A percentile compares a stretch with the other conserved stretches of the same genome.
phyloP scores from a whole-genome alignment of 306 rosid species.

The Macrotyloma uniflorum region DNA sequence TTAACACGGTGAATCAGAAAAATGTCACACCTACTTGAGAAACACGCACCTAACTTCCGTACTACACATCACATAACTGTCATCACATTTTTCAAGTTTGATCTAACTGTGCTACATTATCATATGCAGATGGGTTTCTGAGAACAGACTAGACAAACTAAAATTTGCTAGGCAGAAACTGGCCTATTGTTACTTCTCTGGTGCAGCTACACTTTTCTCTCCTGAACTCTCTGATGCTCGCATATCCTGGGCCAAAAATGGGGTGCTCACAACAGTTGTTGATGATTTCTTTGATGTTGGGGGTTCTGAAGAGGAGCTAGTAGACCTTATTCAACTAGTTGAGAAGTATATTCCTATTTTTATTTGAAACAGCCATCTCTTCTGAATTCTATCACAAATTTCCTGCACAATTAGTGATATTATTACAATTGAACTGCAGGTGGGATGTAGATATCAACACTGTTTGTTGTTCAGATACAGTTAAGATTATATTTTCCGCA shows the following conservation, averaged over 20 bases:
- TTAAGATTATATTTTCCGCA: conserved; percentile 74
- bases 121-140: conserved; percentile 70
- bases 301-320: conserved; percentile 67
- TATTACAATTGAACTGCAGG: conserved; percentile 50
- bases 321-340: conserved; percentile 71
- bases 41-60: neutral
- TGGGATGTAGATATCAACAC: conserved; percentile 69
- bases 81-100: neutral
- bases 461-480: conserved; percentile 69
- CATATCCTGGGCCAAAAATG: conserved; percentile 79
- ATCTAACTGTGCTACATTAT: conserved; percentile 3
- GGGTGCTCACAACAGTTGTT: conserved; percentile 77
- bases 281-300: conserved; percentile 90
- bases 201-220: conserved; percentile 62
- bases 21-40: neutral
- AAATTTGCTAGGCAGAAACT: conserved; percentile 81
- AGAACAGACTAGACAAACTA: conserved; percentile 70
- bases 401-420: conserved; percentile 1
- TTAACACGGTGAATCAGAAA: neutral
- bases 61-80: neutral
- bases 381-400: neutral
- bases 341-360: conserved; percentile 57
- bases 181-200: conserved; percentile 74
- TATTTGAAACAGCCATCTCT: conserved; percentile 9
- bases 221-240: conserved; percentile 80